Conservation (phyloP, 2,329 filamentous ascomycete genomes). For the Colletotrichum gigasporum region DNA sequence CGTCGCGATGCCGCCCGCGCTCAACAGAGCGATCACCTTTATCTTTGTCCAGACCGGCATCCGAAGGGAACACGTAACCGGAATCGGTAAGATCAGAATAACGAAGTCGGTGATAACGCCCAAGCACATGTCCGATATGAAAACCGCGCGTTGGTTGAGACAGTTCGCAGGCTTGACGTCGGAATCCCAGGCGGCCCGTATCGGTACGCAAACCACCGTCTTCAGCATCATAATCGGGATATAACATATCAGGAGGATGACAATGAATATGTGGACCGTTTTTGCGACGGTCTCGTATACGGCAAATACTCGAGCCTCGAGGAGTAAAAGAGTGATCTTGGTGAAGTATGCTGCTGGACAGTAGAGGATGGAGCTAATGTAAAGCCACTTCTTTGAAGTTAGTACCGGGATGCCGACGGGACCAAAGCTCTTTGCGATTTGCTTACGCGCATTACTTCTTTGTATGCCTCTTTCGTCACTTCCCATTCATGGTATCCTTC, state of each 20-base stretch:
- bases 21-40: conserved; percentile 41
- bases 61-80: conserved; percentile 39
- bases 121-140: conserved; percentile 42
- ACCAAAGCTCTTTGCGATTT: neutral
- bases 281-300: conserved; percentile 34
- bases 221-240: conserved; percentile 39
- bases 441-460: conserved; percentile 22
- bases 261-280: conserved; percentile 39
- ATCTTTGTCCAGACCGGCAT: conserved; percentile 39
- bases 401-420: neutral
- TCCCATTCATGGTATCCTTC: conserved; percentile 35
- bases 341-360: conserved; percentile 39
- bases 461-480: conserved; percentile 24
- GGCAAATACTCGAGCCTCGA: conserved; percentile 42
- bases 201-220: conserved; percentile 34
- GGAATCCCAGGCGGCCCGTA: conserved; percentile 35
- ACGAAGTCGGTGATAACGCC: conserved; percentile 43
- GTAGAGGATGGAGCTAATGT: conserved; percentile 38
- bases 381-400: conserved; percentile 34
- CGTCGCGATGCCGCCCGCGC: conserved; percentile 39
- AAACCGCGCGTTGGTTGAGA: conserved; percentile 37
- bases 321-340: conserved; percentile 40
- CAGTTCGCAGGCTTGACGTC: conserved; percentile 35
- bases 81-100: conserved; percentile 43
- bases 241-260: conserved; percentile 36